Evolutionary conservation across 1,139 yeast species (phyloP), one percentile per base, ranked within the genome.

Genomic region (Meyerozyma carpophila): DNA sequence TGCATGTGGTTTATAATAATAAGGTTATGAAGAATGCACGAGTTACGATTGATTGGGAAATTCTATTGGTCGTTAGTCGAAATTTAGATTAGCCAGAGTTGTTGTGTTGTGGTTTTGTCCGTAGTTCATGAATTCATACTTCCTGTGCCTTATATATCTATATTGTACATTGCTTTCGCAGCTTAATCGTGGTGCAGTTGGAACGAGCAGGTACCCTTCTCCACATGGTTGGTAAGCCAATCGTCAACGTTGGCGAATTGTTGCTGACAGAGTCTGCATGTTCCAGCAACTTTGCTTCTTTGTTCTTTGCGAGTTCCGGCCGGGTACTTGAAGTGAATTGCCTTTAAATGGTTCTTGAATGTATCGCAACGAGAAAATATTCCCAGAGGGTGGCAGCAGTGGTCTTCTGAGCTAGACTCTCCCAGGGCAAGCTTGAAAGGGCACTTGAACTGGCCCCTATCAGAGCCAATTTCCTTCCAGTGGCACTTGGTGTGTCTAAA

Each of bases 281-380:
- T 69, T 6, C 97, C 97, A 20, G 73, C 61, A 39, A 84, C 86
- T 43, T 78, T 75, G 16, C 67, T 65, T 51, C 97, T 74, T 55
- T 87, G 86, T 51, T 79, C 82, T 64, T 89, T 89, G 57, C 82
- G 81, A 7, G 96, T 89, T 5, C 95, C 96, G 39, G 77, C 76
- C 3, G 97, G 97, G 62, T 90, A 90, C 55, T 81, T 86, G 62
- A 90, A 90, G 61, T 90, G 97, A 50, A 90, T 75, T 4, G 96
- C 95, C 61, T 86, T 87, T 49, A 90, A 70, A 63, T 90, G 97
- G 63, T 89, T 90, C 59, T 90, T 90, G 66, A 81, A 90, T 6
- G 97, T 90, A 62, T 90, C 97, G 59, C 96, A 86, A 40, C 97
- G 75, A 16, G 90, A 80, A 56, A 90, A 90, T 34, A 85, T 82